phyloP scores from a whole-genome alignment of 495 filamentous ascomycete genomes.

The Aspergillus sclerotioniger region DNA sequence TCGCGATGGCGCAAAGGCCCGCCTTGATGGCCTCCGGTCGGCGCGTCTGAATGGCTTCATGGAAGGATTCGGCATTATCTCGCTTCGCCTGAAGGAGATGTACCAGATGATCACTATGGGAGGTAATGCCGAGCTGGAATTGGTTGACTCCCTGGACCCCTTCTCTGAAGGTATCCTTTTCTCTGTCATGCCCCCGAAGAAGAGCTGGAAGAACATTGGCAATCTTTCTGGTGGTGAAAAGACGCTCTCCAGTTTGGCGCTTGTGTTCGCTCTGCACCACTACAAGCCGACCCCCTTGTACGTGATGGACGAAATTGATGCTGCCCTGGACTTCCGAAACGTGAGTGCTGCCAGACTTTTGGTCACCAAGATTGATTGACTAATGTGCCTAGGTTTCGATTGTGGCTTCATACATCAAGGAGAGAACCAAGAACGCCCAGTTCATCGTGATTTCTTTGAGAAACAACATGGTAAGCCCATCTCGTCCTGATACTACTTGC shows the following conservation, averaged over 20 bases:
- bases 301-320: constrained; percentile 99
- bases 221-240: constrained; percentile 96
- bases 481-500: neutral
- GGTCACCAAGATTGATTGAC: constrained; percentile 5
- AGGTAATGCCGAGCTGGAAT: constrained; percentile 93
- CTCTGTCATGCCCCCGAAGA: constrained; percentile 98
- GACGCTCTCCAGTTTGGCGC: constrained; percentile 86
- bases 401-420: constrained; percentile 97
- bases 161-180: constrained; percentile 97
- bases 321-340: constrained; percentile 95
- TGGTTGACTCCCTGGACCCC: constrained; percentile 92
- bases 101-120: constrained; percentile 99
- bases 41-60: constrained; percentile 94
- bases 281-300: constrained; percentile 97
- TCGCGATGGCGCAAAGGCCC: constrained; percentile 83
- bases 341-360: constrained; percentile 51
- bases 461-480: constrained; percentile 79
- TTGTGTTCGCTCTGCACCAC: constrained; percentile 97
- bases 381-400: constrained; percentile 76
- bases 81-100: constrained; percentile 97
- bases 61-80: constrained; percentile 94
- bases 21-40: constrained; percentile 85
- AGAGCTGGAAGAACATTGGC: constrained; percentile 98
- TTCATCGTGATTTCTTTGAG: constrained; percentile 97
- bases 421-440: constrained; percentile 97